Conservation (phyloP, 1,284 basidiomycete species). For the Fistulinella cinereoalba region DNA sequence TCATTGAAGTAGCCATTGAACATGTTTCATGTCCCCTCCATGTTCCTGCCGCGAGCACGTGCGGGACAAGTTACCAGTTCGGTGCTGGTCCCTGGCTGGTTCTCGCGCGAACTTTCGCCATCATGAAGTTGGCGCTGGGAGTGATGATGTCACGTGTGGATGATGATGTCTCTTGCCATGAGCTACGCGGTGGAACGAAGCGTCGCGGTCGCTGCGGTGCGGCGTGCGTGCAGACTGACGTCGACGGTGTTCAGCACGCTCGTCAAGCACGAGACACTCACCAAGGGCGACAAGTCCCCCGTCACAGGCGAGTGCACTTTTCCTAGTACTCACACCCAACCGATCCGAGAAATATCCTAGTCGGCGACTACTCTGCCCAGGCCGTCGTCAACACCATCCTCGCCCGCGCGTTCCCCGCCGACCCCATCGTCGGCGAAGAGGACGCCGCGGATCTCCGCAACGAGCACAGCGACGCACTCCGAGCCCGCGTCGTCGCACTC, state of each 20-base stretch:
- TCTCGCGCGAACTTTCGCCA: too few species aligned
- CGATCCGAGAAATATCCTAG: conserved; percentile 38
- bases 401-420: conserved; percentile 72
- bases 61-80: too few species aligned
- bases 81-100: too few species aligned
- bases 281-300: conserved; percentile 93
- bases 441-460: conserved; percentile 79
- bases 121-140: too few species aligned
- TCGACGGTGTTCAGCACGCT: conserved; percentile 87
- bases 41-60: too few species aligned
- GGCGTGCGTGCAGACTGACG: conserved; percentile 83
- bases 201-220: conserved; percentile 87
- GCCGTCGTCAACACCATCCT: conserved; percentile 85
- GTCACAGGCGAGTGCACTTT: conserved; percentile 83
- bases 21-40: too few species aligned
- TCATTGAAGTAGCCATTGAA: too few species aligned
- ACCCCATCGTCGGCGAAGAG: conserved; percentile 95
- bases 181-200: conserved; percentile 58
- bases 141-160: too few species aligned
- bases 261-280: conserved; percentile 83
- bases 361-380: conserved; percentile 90
- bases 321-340: background rate
- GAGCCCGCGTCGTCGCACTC: conserved; percentile 74
- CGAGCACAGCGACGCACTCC: conserved; percentile 50
- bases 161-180: too few species aligned